Conservation (phyloP, 192 early-diverging fungal genomes). For the Mortierella alpina region DNA sequence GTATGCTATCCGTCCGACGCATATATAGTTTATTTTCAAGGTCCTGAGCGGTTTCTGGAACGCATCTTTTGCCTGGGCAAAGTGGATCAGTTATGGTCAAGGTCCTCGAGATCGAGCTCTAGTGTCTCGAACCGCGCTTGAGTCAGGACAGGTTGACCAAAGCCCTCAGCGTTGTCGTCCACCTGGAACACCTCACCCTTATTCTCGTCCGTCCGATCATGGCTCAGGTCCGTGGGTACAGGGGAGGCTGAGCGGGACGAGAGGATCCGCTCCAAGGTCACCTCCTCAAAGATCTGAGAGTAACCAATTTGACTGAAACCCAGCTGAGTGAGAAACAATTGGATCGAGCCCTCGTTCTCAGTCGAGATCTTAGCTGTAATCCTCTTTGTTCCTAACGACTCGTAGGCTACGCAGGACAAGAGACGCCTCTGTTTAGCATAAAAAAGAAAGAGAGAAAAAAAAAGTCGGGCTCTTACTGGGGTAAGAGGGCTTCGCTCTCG, state of each 20-base stretch:
- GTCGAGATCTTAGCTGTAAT: slow-evolving; percentile 76
- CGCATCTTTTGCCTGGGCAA: neutral
- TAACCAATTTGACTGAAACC: slow-evolving; percentile 63
- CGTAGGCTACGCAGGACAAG: slow-evolving; percentile 32
- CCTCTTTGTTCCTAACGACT: slow-evolving; percentile 58
- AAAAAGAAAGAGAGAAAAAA: slow-evolving; percentile 1
- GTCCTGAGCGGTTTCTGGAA: no score
- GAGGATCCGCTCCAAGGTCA: slow-evolving; percentile 63
- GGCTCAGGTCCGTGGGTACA: neutral
- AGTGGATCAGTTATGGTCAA: slow-evolving; percentile 6
- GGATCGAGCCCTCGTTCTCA: slow-evolving; percentile 68
- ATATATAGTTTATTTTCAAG: no score
- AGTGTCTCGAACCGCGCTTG: slow-evolving; percentile 28
- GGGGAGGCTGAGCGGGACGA: neutral
- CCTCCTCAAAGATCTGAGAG: slow-evolving; percentile 75
- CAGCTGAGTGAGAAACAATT: slow-evolving; percentile 68
- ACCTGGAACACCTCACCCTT: neutral
- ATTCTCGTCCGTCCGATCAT: neutral
- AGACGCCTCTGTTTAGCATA: neutral
- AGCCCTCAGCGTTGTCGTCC: neutral
- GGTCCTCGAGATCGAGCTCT: slow-evolving; percentile 15
- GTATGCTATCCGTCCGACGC: no score
- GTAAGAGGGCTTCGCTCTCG: neutral
- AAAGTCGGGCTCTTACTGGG: neutral
- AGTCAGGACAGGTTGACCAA: neutral